phyloP scores from a whole-genome alignment of 805 yeast genomes.

The Saturnispora silvae region DNA sequence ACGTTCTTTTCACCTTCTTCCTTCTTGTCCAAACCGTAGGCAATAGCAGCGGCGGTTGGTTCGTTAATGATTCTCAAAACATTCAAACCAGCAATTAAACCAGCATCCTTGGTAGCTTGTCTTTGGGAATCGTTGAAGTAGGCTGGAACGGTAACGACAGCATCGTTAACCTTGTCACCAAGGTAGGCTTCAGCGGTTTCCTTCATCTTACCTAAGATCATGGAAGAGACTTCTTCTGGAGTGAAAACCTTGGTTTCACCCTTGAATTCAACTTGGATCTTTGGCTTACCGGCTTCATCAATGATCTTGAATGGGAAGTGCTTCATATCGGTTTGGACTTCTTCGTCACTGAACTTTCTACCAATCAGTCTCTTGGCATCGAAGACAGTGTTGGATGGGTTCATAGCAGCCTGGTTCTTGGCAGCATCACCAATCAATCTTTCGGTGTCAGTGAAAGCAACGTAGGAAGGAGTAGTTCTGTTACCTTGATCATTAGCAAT shows the following conservation, averaged over 20 bases:
- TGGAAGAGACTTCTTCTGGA: constrained; percentile 90
- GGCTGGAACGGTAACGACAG: constrained; percentile 80
- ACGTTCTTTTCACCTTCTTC: constrained; percentile 38
- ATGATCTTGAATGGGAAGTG: constrained; percentile 89
- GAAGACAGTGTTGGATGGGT: constrained; percentile 83
- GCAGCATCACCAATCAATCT: constrained; percentile 95
- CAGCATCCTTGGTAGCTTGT: constrained; percentile 77
- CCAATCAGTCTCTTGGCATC: constrained; percentile 93
- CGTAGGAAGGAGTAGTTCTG: constrained; percentile 95
- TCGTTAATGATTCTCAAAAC: constrained; percentile 71
- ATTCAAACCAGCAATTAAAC: constrained; percentile 63
- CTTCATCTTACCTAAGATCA: constrained; percentile 65
- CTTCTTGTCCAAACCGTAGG: constrained; percentile 60
- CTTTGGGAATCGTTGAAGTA: constrained; percentile 76
- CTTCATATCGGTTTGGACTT: constrained; percentile 71
- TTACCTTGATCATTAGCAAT: constrained; percentile 98
- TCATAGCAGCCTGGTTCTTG: constrained; percentile 93
- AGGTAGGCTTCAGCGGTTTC: constrained; percentile 52
- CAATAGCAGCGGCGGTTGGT: constrained; percentile 81
- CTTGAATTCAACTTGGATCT: constrained; percentile 83
- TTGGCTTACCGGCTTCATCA: constrained; percentile 78
- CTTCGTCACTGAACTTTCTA: constrained; percentile 75
- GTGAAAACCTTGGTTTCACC: constrained; percentile 87
- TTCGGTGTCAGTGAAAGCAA: constrained; percentile 88
- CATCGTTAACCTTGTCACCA: constrained; percentile 45